Conservation (phyloP, 805 yeast genomes). For the Suhomyces sp. region DNA sequence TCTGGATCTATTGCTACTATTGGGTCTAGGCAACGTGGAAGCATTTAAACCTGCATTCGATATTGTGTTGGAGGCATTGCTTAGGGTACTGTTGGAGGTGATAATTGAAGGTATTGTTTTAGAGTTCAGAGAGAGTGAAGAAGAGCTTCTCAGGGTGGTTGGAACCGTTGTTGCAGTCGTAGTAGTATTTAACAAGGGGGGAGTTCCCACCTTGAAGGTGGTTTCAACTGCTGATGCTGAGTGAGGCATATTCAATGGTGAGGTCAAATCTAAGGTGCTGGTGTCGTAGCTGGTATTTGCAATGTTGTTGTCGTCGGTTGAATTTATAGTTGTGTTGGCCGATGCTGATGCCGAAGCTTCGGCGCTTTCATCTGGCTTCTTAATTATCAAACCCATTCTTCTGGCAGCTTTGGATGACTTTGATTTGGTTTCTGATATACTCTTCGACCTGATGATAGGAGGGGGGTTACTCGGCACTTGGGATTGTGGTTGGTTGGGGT, state of each 20-base stretch:
- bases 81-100: not conserved
- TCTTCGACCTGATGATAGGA: constrained; percentile 27
- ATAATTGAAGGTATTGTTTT: constrained; percentile 1
- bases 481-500: constrained; percentile 4
- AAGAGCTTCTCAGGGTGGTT: constrained; percentile 8
- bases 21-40: constrained; percentile 10
- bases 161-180: constrained; percentile 14
- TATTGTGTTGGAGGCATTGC: constrained; percentile 1
- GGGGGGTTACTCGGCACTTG: constrained; percentile 6
- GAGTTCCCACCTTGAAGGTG: constrained; percentile 12
- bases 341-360: not conserved
- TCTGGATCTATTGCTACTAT: constrained; percentile 24
- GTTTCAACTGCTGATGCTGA: constrained; percentile 24
- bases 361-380: constrained; percentile 24
- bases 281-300: constrained; percentile 1
- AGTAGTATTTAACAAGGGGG: constrained; percentile 11
- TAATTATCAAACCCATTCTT: constrained; percentile 71
- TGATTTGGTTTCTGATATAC: constrained; percentile 38
- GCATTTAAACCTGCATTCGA: constrained; percentile 3
- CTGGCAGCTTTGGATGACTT: constrained; percentile 62
- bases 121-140: not conserved
- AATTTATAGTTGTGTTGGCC: not conserved
- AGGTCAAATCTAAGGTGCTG: constrained; percentile 1
- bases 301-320: not conserved
- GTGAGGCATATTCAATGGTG: constrained; percentile 15